Conservation (phyloP, 257 asterid genomes). For the Scutellaria barbata region DNA sequence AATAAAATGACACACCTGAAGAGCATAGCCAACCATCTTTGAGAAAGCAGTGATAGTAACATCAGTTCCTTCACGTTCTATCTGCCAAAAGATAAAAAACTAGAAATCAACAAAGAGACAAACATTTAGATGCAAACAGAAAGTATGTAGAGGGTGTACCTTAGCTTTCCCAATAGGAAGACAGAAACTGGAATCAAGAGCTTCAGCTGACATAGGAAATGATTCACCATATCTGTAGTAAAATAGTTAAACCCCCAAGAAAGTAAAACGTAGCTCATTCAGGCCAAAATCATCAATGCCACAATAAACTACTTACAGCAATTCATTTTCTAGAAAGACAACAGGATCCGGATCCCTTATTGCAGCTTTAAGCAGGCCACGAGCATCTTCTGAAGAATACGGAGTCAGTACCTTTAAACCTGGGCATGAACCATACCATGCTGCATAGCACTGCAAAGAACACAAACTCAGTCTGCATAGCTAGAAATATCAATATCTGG, state of each 20-base stretch:
- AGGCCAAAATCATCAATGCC: constrained; percentile 13
- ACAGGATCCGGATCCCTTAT: constrained; percentile 90
- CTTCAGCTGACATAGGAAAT: constrained; percentile 71
- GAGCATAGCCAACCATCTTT: constrained; percentile 82
- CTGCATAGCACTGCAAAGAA: constrained; percentile 73
- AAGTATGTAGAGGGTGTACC: constrained; percentile 40
- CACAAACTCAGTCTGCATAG: constrained; percentile 32
- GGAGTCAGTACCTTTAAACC: constrained; percentile 83
- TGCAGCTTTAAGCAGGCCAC: constrained; percentile 88
- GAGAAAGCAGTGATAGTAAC: constrained; percentile 80
- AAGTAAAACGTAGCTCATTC: constrained; percentile 8
- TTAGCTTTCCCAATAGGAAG: constrained; percentile 90
- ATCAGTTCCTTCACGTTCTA: constrained; percentile 74
- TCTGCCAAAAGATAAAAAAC: constrained; percentile 43
- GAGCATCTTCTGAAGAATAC: constrained; percentile 80
- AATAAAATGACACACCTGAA: constrained; percentile 56
- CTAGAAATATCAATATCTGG: constrained; percentile 7
- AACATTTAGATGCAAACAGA: constrained; percentile 28
- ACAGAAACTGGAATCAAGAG: constrained; percentile 71
- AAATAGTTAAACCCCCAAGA: constrained; percentile 23
- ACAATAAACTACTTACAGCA: constrained; percentile 52
- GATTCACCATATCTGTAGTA: constrained; percentile 73
- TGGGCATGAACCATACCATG: constrained; percentile 74
- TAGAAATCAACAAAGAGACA: constrained; percentile 5
- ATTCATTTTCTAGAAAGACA: constrained; percentile 76